phyloP scores from a whole-genome alignment of 352 stramenopile genomes.

The Pythium myriotylum region DNA sequence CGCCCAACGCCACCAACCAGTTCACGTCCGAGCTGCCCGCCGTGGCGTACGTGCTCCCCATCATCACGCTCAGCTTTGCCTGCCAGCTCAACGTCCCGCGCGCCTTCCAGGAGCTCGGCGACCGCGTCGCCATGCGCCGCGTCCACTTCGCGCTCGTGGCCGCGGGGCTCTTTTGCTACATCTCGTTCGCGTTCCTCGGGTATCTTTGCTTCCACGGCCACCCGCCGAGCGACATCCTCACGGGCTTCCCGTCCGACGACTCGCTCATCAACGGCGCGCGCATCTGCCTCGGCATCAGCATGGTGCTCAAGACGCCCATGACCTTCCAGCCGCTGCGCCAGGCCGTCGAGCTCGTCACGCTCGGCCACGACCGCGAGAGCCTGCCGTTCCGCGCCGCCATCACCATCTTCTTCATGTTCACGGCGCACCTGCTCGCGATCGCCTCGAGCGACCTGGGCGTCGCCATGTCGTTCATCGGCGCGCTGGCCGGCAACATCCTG shows the following conservation, averaged over 20 bases:
- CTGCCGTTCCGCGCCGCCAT: conserved; percentile 68
- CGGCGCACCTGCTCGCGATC: conserved; percentile 61
- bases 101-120: conserved; percentile 76
- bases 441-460: conserved; percentile 66
- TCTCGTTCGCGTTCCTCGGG: conserved; percentile 66
- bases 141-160: conserved; percentile 67
- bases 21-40: conserved; percentile 65
- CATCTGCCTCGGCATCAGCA: conserved; percentile 68
- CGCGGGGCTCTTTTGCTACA: conserved; percentile 59
- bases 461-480: conserved; percentile 79
- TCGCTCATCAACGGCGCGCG: conserved; percentile 78
- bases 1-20: conserved; percentile 43
- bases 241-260: conserved; percentile 68
- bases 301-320: conserved; percentile 86
- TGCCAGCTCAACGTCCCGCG: conserved; percentile 84
- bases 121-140: conserved; percentile 68
- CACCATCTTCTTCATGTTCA: conserved; percentile 70
- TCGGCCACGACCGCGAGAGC: conserved; percentile 72
- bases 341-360: conserved; percentile 68
- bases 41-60: conserved; percentile 73
- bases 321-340: conserved; percentile 85
- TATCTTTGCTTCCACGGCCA: conserved; percentile 82
- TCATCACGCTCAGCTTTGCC: conserved; percentile 80
- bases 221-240: conserved; percentile 85
- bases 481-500: conserved; percentile 71